Evolutionary conservation across 331 rosid genomes (phyloP), one percentile per base, ranked within the genome.

Genomic region (Rhamnella rubrinervis): DNA sequence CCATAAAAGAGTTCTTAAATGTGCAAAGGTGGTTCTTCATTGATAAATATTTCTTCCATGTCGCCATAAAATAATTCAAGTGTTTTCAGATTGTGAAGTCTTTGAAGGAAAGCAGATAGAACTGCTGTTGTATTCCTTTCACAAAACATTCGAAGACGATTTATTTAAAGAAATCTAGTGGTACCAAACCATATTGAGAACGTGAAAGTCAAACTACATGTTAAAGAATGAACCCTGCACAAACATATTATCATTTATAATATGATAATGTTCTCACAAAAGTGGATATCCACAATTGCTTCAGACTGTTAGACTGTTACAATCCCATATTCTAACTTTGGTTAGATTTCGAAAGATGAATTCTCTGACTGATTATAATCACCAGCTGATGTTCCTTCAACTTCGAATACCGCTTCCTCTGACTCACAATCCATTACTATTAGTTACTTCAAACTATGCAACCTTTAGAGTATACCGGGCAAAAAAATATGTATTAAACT

Each of bases 221-320:
- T 41, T 41, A 15, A 15, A 41, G 49, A 41, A 41, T 13, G 49
- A 41, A 41, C 13, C 49, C 49, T 41, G 49, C 13, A 26, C 49
- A 41, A 8, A 10, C 13, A 41, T 41, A 41, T 41, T 41, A 41
- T 8, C 49, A 41, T 8, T 26, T 10, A 41, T 7, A 8, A 8
- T 8, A 40, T 6, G 10, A 40, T 41, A 41, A 41, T 10, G 13
- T 41, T 41, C 13, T 41, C 12, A 15, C 56, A 69, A 2, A 69
- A 2, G 1, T 0, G 0, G 0, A 0, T 31, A 69, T 21, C 0
- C 0, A 0, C 44, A 68, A 41, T n/a, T n/a, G n/a, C n/a, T n/a
- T n/a, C n/a, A n/a, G n/a, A n/a, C 40, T 35, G 25, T 59, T 57
- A 69, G 17, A 5, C 37, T 69, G 31, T 41, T 56, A 44, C 73